Base-by-base conservation (phyloP, 164 flowering plant species). In the Paratinospora sagittata region DNA sequence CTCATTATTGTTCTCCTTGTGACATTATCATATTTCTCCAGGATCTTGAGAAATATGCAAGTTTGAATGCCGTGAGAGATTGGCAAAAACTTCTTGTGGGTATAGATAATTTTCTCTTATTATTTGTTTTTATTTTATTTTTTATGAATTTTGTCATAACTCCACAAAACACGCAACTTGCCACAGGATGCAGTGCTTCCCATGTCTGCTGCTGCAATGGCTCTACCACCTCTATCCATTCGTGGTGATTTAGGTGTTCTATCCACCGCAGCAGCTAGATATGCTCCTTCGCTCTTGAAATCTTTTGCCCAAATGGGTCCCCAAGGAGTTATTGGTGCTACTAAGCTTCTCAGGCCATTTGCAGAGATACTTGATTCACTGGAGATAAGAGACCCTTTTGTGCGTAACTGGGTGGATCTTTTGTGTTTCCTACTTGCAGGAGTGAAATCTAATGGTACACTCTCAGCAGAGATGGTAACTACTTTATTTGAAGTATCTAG, bases 401-500 rank as follows among this genome's bases (percentile, higher is more conserved):
- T 95, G 23, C 78, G 91, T 63, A 95, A 95, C 75, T 95, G 97
- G 98, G 77, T 95, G 67, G 97, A 92, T 78, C 95, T 95, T 73
- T 81, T 95, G 19, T 75, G 90, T 71, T 95, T 95, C 78, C 82
- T 95, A 63, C 94, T 95, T 52, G 93, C 97, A 24, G 98, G 97
- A 82, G 97, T 95, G 81, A 95, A 90, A 87, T 88, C 92, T 75
- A 79, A 88, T 84, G 94, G 94, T 79, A 74, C 86, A 82, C 97
- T 95, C 37, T 90, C 97, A 76, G 98, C 97, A 72, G 98, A 95
- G 85, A 92, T 95, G 98, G 97, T 92, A 92, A 88, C 65, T 74
- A 78, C 75, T 79, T 60, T 63, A 39, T 37, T 8, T 47, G n/a
- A 68, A 39, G 14, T 65, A 45, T 74, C 41, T 27, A 8, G 12